Base-by-base conservation (phyloP, 345 rosid species). In the Boechera stricta region DNA sequence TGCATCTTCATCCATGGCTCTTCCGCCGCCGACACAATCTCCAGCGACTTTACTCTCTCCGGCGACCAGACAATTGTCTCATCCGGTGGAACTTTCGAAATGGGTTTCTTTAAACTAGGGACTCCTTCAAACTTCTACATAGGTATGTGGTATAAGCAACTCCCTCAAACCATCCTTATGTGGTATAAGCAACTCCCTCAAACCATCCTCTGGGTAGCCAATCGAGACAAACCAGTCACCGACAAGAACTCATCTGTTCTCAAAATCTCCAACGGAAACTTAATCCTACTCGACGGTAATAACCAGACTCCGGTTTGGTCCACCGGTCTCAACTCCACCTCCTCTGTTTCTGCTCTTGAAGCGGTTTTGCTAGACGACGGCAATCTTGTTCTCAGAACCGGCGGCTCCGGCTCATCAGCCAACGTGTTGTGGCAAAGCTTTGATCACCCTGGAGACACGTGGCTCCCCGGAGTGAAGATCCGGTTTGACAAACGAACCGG, bases 151-250 rank as follows among this genome's bases (percentile, higher is more conserved):
- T 91, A 87, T 78, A 47, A 70, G 2, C 59, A 76, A 35, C 73
- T 91, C 31, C 56, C 87, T 55, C 21, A 21, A 21, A 21, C 21
- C 21, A 21, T 21, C 21, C 21, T 21, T 21, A 21, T 21, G 21
- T 21, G 21, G 21, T 21, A 21, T 21, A 21, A 21, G 21, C 21
- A 21, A 21, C 21, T 21, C 21, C 21, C 21, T 21, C 82, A 0
- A 58, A 87, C 90, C 42, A 0, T 77, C 1, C 87, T 90, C 31
- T 91, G 97, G 98, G 92, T 91, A 7, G 97, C 98, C 51, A 93
- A 91, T 64, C 84, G 96, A 63, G 88, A 83, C 35, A 71, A 33
- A n/a, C 91, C 96, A 4, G 77, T 91, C 72, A 69, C 76, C 18
- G 82, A 88, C 65, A 82, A 57, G 21, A 33, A 2, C 64, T 76